Base-by-base conservation (phyloP, 768 basidiomycete species). In the Mycena crocata region DNA sequence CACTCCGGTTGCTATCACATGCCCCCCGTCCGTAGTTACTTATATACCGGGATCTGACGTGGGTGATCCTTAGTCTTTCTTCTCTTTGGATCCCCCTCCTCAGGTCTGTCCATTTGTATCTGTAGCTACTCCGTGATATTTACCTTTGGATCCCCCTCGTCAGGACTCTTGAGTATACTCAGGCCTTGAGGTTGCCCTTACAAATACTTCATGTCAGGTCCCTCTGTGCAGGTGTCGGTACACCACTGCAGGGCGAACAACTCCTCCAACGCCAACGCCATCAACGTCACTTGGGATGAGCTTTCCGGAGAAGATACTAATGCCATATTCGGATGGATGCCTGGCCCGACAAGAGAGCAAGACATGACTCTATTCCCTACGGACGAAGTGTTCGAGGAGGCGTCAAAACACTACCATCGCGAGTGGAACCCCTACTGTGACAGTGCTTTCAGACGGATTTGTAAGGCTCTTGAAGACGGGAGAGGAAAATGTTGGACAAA, bases 391-490 rank as follows among this genome's bases (percentile, higher is more conserved):
- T 0, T 62, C 3, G 51, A 54, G 28, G 60, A 62, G 21, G 32
- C 13, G 4, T 62, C 60, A 14, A 17, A 52, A 3, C 60, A 62
- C 23, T 54, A 54, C 9, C 37, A 12, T 17, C 31, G 60, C 2
- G 51, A 62, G n/a, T 62, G 60, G 60, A 62, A 62, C 21, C 40
- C 51, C 13, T 62, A 44, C 40, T 62, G 60, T 19, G 60, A 62
- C 17, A 32, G 21, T 1, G 54, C 50, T 6, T 62, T 54, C 26
- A 7, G 2, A 4, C 44, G 24, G 2, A 17, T 62, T 3, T 44
- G 54, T 30, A 8, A 10, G 0, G 51, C 52, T 13, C 5, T 54
- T 1, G 51, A 51, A 13, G 21, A 32, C 1, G 30, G n/a, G 15
- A 2, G 39, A 15, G 59, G 30, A 5, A 30, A 21, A 4, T 0